Base-by-base conservation (phyloP, 257 asterid species). In the Gardenia jasminoides region DNA sequence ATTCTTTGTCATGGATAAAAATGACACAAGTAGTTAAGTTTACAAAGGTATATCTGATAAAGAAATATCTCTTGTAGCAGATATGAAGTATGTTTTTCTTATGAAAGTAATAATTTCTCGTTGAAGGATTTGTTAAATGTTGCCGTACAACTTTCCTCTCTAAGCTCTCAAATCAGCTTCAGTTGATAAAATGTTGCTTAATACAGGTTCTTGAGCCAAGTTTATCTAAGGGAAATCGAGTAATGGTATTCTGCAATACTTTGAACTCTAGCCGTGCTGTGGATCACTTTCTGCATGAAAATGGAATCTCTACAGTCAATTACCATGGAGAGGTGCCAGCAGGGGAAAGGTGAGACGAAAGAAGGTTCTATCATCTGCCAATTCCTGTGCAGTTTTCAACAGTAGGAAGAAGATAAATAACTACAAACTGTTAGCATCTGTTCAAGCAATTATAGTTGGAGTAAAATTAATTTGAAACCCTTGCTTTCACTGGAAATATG, bases 241-340 rank as follows among this genome's bases (percentile, higher is more conserved):
- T 93, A 81, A 96, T 96, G 99, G 97, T 96, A 50, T 96, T 96
- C 90, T 96, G 99, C 80, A 96, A 96, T 84, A 96, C 99, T 54
- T 84, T 96, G 86, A 93, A 90, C 80, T 96, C 99, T 46, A 93
- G 99, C 83, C 98, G 99, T 70, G 99, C 99, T 28, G 98, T 92
- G 75, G 99, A 96, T 84, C 97, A 96, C 84, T 96, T 86, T 78
- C 89, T 96, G 80, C 83, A 31, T 68, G 99, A 93, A 85, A 96
- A 92, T 79, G 95, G 90, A 85, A 80, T 96, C 72, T 86, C 97
- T 48, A 91, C 99, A 10, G 99, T 93, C 81, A 96, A 96, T 84
- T 96, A 96, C 86, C 99, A 96, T 39, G 99, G 99, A 72, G 97
- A 93, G 87, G 98, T 96, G 76, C 99, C 99, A 0, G 98, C 99